Evolutionary conservation across 768 basidiomycete species (phyloP).

Genomic region (Royoungia palumana): DNA sequence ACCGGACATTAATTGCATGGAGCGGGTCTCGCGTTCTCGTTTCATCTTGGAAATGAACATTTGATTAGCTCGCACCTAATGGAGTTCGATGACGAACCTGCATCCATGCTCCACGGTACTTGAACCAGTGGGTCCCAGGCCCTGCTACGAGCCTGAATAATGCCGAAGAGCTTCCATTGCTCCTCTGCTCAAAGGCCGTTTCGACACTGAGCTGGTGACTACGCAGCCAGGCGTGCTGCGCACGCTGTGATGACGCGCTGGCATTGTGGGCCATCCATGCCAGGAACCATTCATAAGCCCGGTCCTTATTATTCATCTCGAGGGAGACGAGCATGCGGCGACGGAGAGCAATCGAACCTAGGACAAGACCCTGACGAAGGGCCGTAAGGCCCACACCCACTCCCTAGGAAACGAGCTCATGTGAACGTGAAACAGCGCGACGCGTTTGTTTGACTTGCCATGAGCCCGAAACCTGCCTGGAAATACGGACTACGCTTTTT

Average conservation of each 20-base stretch:
- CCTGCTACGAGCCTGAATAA: constrained; percentile 94
- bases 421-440: background rate
- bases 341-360: constrained; percentile 73
- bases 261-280: constrained; percentile 88
- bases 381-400: constrained; percentile 80
- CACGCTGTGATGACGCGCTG: constrained; percentile 25
- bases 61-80: background rate
- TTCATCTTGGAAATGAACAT: constrained; percentile 59
- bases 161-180: constrained; percentile 88
- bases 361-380: constrained; percentile 64
- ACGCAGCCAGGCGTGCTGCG: constrained; percentile 47
- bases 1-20: constrained; percentile 88
- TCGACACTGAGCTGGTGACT: constrained; percentile 95
- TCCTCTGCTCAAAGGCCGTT: constrained; percentile 82
- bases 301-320: constrained; percentile 95
- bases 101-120: constrained; percentile 91
- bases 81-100: constrained; percentile 51
- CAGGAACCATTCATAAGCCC: constrained; percentile 94
- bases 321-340: constrained; percentile 90
- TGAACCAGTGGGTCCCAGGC: constrained; percentile 91
- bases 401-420: constrained; percentile 51
- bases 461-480: constrained; percentile 95
- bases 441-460: constrained; percentile 51
- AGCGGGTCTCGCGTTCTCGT: constrained; percentile 89
- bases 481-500: constrained; percentile 84